Conservation (phyloP, 768 basidiomycete species). For the Obba rivulosa region DNA sequence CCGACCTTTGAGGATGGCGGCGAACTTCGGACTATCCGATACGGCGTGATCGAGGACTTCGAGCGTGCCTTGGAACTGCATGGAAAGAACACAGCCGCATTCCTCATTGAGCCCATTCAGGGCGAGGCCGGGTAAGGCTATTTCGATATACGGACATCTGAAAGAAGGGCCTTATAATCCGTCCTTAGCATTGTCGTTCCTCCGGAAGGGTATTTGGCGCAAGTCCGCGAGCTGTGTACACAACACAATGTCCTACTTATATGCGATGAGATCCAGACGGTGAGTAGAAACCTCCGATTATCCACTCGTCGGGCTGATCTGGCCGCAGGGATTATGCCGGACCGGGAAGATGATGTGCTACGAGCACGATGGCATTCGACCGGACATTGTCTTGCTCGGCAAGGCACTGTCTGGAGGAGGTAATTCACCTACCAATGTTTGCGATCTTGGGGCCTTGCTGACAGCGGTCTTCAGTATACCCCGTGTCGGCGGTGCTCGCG, state of each 20-base stretch:
- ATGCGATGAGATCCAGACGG: conserved; percentile 98
- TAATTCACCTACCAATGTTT: conserved; percentile 30
- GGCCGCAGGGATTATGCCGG: conserved; percentile 71
- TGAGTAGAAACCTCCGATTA: conserved; percentile 24
- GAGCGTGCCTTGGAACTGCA: conserved; percentile 73
- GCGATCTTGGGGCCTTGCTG: not conserved
- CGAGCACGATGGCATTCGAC: conserved; percentile 82
- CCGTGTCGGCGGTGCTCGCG: conserved; percentile 92
- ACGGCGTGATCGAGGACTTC: conserved; percentile 79
- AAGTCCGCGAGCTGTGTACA: conserved; percentile 80
- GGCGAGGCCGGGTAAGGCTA: conserved; percentile 89
- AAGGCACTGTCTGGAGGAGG: conserved; percentile 96
- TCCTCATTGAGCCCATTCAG: conserved; percentile 97
- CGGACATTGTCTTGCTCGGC: conserved; percentile 89
- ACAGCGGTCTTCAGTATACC: conserved; percentile 61
- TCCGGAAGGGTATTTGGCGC: conserved; percentile 74
- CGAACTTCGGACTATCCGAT: conserved; percentile 59
- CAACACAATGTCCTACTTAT: conserved; percentile 93
- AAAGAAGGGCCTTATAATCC: not conserved
- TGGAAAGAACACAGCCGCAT: conserved; percentile 83
- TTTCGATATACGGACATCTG: not conserved
- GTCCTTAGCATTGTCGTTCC: conserved; percentile 81
- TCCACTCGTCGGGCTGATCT: not conserved
- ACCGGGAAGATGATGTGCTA: conserved; percentile 93
- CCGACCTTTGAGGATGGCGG: conserved; percentile 62